Base-by-base conservation (phyloP, 208 protist species). In the Crithidia thermophila region DNA sequence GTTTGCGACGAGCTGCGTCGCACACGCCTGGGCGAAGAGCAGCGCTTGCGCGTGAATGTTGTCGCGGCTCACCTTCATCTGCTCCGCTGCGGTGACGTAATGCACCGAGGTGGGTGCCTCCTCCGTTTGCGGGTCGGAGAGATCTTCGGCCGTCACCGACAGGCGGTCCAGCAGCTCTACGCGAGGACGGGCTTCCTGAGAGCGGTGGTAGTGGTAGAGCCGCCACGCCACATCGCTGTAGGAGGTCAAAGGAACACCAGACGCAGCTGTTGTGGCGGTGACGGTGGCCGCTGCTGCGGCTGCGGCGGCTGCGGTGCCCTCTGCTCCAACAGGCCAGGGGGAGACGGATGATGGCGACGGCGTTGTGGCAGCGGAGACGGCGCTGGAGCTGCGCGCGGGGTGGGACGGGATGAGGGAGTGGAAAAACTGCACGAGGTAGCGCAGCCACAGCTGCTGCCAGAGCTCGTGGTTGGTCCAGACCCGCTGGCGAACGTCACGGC, bases 381-480 rank as follows among this genome's bases (percentile, higher is more conserved):
- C 23, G 18, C 25, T 13, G 18, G 36, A 13, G 53, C 20, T 59
- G 21, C 21, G 0, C 53, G 16, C 14, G 6, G 13, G 13, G 30
- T 40, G 21, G 8, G 46, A 45, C 4, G 68, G 68, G 25, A 75
- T 51, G n/a, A 75, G 56, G 18, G 68, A 67, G 40, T n/a, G 16
- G 34, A 10, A 42, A 34, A 75, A 75, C 25, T 58, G 36, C 2
- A 68, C 23, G 20, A 75, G 28, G 55, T 75, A 75, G 11, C 50
- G 68, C 52, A 75, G 63, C 68, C 68, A 75, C 47, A 75, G 51
- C 68, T 68, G 59, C 61, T 75, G 68, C 68, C 68, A 75, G 14
- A 75, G 60, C 0, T 43, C 31, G 21, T 75, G 16, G 36, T 57
- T 60, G 2, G 14, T 52, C 21, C 34, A 58, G 14, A 60, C 33